phyloP scores from a whole-genome alignment of 2,329 filamentous ascomycete species.

The Penicillium nordicum region DNA sequence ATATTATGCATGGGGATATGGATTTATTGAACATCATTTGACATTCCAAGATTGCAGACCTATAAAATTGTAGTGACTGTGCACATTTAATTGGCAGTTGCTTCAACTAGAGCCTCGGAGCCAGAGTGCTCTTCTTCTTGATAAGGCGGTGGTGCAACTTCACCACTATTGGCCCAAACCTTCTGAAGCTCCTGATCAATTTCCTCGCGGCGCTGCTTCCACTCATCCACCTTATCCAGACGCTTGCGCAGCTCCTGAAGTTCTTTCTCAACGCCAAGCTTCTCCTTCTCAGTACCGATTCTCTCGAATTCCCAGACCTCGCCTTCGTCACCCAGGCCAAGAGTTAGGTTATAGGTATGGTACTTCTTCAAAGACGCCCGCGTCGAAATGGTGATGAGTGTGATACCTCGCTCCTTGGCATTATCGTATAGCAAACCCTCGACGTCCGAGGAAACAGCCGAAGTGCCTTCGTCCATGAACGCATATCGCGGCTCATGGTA shows the following conservation, averaged over 20 bases:
- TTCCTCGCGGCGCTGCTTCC: slow-evolving; percentile 72
- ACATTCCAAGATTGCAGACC: background rate
- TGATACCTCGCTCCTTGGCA: slow-evolving; percentile 90
- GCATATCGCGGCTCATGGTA: slow-evolving; percentile 96
- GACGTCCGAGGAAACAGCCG: slow-evolving; percentile 88
- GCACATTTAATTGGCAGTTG: slow-evolving; percentile 1
- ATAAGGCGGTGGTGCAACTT: slow-evolving; percentile 38
- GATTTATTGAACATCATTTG: background rate
- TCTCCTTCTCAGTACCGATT: slow-evolving; percentile 90
- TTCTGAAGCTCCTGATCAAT: slow-evolving; percentile 76
- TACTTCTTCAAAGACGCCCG: slow-evolving; percentile 93
- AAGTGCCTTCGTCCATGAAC: slow-evolving; percentile 93
- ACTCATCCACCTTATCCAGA: slow-evolving; percentile 75
- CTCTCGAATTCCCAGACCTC: slow-evolving; percentile 89
- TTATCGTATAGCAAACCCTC: slow-evolving; percentile 91
- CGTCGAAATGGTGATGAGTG: slow-evolving; percentile 92
- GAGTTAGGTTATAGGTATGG: slow-evolving; percentile 83
- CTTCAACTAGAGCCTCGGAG: slow-evolving; percentile 4
- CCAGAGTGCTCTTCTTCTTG: slow-evolving; percentile 21
- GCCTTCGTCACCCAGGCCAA: slow-evolving; percentile 76
- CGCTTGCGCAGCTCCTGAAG: slow-evolving; percentile 77
- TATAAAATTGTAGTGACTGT: background rate
- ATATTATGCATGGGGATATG: background rate
- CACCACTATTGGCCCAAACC: slow-evolving; percentile 55
- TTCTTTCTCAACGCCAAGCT: slow-evolving; percentile 89